Evolutionary conservation across 371 early-diverging fungal genomes (phyloP).

Genomic region (Apophysomyces variabilis): DNA sequence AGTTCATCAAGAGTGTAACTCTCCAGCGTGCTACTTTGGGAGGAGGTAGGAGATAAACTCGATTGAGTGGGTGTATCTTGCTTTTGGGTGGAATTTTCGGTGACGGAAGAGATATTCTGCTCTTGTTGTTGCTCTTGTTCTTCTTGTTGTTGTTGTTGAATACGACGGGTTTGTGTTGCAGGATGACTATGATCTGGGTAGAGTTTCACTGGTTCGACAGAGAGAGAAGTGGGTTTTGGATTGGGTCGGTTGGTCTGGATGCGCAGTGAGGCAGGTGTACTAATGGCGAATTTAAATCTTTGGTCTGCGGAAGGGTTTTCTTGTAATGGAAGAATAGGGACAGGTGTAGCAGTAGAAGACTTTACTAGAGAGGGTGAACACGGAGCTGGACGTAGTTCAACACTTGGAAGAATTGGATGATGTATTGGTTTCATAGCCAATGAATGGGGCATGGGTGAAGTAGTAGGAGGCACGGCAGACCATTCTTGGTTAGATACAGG

Average conservation of each 20-base stretch:
- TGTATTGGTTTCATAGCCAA: constrained; percentile 14
- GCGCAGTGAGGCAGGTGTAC: constrained; percentile 41
- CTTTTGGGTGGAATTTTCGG: not conserved
- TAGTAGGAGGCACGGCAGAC: constrained; percentile 2
- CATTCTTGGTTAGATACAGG: constrained; percentile 20
- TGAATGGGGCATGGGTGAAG: constrained; percentile 16
- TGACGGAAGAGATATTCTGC: not conserved
- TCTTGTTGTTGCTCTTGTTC: too few species aligned
- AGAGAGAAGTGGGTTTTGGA: constrained; percentile 4
- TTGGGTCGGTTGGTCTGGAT: not conserved
- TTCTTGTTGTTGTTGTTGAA: not conserved
- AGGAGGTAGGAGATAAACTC: not conserved
- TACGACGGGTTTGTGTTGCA: constrained; percentile 4
- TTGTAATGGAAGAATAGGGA: constrained; percentile 16
- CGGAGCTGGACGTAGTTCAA: not conserved
- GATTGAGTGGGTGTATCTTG: not conserved
- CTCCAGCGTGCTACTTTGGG: not conserved
- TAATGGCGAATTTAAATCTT: constrained; percentile 45
- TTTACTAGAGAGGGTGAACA: not conserved
- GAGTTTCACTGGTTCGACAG: constrained; percentile 8
- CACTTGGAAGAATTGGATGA: constrained; percentile 15
- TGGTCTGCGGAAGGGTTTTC: constrained; percentile 1
- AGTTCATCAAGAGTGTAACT: not conserved
- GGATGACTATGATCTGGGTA: constrained; percentile 14
- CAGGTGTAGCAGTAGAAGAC: not conserved